Evolutionary conservation across 176 grass and related monocot species (phyloP).

Genomic region (Pharus latifolius): DNA sequence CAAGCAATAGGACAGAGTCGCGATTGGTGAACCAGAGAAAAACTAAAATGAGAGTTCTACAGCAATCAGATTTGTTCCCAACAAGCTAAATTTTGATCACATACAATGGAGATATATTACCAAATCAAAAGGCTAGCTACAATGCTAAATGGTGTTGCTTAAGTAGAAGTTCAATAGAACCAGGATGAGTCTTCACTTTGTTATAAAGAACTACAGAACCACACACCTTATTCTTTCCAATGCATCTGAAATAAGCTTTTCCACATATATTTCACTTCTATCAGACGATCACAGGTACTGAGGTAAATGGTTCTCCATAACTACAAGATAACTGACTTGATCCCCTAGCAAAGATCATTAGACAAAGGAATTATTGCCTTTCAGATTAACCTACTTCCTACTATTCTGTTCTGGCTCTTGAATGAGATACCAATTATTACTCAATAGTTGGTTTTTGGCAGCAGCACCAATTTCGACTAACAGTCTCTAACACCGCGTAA

Average conservation of each 20-base stretch:
- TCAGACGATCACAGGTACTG: no score
- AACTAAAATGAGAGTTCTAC: background rate
- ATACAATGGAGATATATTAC: background rate
- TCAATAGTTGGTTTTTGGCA: no score
- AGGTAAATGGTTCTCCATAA: background rate
- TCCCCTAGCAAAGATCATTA: background rate
- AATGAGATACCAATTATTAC: background rate
- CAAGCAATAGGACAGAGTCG: no score
- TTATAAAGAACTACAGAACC: background rate
- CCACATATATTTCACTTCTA: background rate
- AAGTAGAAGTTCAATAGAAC: background rate
- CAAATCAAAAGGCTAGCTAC: background rate
- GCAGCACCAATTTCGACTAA: background rate
- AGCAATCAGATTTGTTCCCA: background rate
- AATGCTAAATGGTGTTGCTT: background rate
- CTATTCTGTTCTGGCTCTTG: background rate
- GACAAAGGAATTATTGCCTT: background rate
- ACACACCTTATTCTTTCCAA: background rate
- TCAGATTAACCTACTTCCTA: no score
- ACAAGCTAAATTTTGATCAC: background rate
- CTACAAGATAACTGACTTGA: background rate
- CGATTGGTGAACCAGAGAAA: no score
- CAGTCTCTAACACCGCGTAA: background rate
- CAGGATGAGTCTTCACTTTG: background rate
- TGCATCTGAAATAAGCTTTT: background rate